A percentile compares a stretch with the other conserved stretches of the same genome.
Evolutionary conservation across 768 basidiomycete species (phyloP).

Genomic region (Stropharia rugosoannulata): DNA sequence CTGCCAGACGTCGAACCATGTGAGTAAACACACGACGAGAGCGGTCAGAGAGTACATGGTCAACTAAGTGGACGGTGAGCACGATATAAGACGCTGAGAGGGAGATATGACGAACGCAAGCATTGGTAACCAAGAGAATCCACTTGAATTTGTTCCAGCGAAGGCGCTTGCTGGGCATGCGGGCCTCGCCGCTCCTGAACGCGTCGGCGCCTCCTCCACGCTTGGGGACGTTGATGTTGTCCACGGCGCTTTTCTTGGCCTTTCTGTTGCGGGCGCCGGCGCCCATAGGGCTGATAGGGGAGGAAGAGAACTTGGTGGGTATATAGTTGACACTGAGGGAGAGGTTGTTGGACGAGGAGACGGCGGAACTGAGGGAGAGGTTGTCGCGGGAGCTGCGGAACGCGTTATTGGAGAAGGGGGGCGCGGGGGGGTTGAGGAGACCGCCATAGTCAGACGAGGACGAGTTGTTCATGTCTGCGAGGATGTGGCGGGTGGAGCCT

Average conservation of each 20-base stretch:
- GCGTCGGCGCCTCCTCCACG: conserved; percentile 72
- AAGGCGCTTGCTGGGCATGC: conserved; percentile 48
- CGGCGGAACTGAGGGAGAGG: conserved; percentile 27
- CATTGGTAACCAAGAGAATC: conserved; percentile 68
- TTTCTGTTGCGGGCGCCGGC: conserved; percentile 34
- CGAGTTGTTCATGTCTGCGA: conserved; percentile 25
- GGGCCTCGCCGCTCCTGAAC: conserved; percentile 47
- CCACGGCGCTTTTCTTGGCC: conserved; percentile 26
- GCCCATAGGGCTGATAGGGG: conserved; percentile 39
- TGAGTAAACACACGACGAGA: conserved; percentile 64
- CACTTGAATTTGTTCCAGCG: conserved; percentile 89
- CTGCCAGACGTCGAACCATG: conserved; percentile 76
- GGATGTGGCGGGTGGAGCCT: conserved; percentile 48
- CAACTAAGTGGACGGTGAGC: conserved; percentile 27
- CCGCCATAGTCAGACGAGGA: conserved; percentile 27
- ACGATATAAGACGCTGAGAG: not conserved
- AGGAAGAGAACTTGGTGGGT: conserved; percentile 68
- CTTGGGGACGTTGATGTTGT: conserved; percentile 45
- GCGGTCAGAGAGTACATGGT: conserved; percentile 59
- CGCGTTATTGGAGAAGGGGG: conserved; percentile 33
- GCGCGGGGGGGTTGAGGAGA: conserved; percentile 36
- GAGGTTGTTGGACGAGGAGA: conserved; percentile 43
- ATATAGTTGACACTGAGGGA: conserved; percentile 73
- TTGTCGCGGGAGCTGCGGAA: conserved; percentile 14
- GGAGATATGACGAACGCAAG: conserved; percentile 31